These are phyloP conservation scores for Aspergillus tubingensis DNA, from an alignment of 2,329 filamentous ascomycete species.

Conservation along the genomic window DNA sequence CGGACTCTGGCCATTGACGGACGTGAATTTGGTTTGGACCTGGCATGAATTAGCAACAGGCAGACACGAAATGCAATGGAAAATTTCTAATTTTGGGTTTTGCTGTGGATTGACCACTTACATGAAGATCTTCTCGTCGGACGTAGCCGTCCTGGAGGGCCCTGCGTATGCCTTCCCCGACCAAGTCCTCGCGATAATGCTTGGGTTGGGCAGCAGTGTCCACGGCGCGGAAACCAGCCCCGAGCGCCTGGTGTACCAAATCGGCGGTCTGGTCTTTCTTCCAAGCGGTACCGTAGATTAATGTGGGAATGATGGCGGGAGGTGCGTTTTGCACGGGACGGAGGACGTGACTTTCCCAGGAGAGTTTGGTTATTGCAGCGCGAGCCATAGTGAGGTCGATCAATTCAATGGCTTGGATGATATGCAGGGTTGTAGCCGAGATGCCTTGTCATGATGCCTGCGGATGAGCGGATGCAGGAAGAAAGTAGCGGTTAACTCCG, in stretches of 20 bases:
- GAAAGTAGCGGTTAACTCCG: neutral
- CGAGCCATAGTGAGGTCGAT: constrained; percentile 22
- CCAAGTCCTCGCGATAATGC: constrained; percentile 74
- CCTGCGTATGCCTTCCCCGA: constrained; percentile 66
- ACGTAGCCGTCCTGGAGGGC: constrained; percentile 63
- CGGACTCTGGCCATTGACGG: constrained; percentile 62
- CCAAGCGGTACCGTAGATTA: constrained; percentile 84
- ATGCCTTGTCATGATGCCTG: neutral
- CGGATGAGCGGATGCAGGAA: neutral
- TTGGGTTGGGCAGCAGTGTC: constrained; percentile 78
- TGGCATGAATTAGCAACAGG: constrained; percentile 29
- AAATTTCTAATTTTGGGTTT: neutral
- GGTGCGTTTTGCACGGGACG: constrained; percentile 27
- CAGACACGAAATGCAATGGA: neutral
- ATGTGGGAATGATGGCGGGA: constrained; percentile 41
- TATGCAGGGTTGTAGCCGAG: neutral
- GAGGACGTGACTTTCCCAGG: constrained; percentile 35
- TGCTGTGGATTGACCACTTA: constrained; percentile 38
- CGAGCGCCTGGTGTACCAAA: constrained; percentile 69
- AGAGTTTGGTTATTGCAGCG: constrained; percentile 27
- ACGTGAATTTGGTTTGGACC: constrained; percentile 84
- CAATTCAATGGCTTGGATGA: neutral
- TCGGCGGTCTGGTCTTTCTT: constrained; percentile 69
- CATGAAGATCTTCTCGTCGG: constrained; percentile 63
- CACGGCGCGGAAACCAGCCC: constrained; percentile 69